These are phyloP conservation scores for Pythium brachiatum DNA, from an alignment of 352 stramenopile species.

Conservation along the genomic window DNA sequence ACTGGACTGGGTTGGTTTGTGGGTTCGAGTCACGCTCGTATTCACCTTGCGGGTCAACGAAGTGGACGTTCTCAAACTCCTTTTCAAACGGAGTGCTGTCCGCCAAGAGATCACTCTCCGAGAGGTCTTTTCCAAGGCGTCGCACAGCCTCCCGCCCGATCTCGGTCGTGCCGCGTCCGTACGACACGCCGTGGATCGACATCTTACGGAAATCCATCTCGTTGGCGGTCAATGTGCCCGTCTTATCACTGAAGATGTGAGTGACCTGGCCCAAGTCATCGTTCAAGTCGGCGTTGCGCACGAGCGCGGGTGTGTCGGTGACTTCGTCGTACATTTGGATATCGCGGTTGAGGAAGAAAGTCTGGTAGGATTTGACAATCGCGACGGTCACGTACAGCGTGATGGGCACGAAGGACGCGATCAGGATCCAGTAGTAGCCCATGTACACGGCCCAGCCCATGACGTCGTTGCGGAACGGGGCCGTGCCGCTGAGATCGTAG, in stretches of 20 bases:
- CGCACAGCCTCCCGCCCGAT: conserved; percentile 76
- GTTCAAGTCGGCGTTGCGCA: conserved; percentile 84
- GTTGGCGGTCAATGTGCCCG: conserved; percentile 81
- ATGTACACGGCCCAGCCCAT: conserved; percentile 74
- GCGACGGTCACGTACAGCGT: conserved; percentile 88
- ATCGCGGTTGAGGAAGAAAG: conserved; percentile 84
- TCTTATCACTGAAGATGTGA: conserved; percentile 89
- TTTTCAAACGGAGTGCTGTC: conserved; percentile 53
- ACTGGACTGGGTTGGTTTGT: conserved; percentile 43
- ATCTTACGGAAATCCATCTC: conserved; percentile 90
- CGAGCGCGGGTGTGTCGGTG: conserved; percentile 73
- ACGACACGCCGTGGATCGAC: conserved; percentile 78
- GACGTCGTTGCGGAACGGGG: conserved; percentile 72
- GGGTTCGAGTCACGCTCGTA: conserved; percentile 53
- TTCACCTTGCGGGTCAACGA: conserved; percentile 72
- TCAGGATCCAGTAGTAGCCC: conserved; percentile 88
- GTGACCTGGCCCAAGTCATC: conserved; percentile 87
- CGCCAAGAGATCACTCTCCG: conserved; percentile 67
- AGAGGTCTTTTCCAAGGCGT: conserved; percentile 71
- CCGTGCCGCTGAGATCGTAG: conserved; percentile 49
- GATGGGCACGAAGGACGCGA: conserved; percentile 86
- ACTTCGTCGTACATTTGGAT: conserved; percentile 82
- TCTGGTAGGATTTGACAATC: conserved; percentile 87
- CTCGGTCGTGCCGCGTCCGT: conserved; percentile 79
- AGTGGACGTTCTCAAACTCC: conserved; percentile 76